Evolutionary conservation across 257 asterid genomes (phyloP), one percentile per base, ranked within the genome.

Genomic region (Salvia splendens): DNA sequence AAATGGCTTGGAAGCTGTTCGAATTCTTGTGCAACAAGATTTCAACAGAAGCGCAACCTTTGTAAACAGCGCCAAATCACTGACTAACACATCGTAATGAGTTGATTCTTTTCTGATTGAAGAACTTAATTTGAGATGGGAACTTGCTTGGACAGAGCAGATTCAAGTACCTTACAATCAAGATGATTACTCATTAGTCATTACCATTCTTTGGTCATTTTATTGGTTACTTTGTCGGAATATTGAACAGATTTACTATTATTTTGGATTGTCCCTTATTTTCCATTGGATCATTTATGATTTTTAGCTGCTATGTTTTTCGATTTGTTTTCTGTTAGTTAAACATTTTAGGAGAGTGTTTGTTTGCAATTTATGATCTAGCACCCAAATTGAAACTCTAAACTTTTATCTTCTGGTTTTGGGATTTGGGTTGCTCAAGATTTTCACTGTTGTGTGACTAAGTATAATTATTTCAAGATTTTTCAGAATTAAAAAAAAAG

Each of bases 21-120:
- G 92, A 68, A 86, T 88, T 64, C 89, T 93, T 62, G 73, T 85
- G 80, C 87, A 73, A 38, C 84, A 88, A 45, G 85, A 85, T 43
- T 82, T 93, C 40, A 59, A 90, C 70, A 86, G 67, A 82, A 88
- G 97, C 16, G 96, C 99, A 5, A 90, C 95, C 20, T 89, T 85
- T 69, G 97, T 88, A 35, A 90, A 93, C 79, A 86, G 79, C 68
- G 79, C 85, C 53, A 88, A 86, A 68, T 58, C 72, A 28, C 61
- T 75, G 30, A 24, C 30, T 49, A 10, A 50, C 62, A 54, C 74
- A 16, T n/a, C 17, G 8, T 75, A 71, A 70, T 32, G 41, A 12
- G 42, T 4, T 17, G 43, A 43, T 48, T 4, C 46, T 36, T 28
- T 12, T 5, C n/a, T 56, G 11, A 42, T 54, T 38, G 8, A 5